phyloP scores from a whole-genome alignment of 345 rosid genomes.

The Brassica juncea region DNA sequence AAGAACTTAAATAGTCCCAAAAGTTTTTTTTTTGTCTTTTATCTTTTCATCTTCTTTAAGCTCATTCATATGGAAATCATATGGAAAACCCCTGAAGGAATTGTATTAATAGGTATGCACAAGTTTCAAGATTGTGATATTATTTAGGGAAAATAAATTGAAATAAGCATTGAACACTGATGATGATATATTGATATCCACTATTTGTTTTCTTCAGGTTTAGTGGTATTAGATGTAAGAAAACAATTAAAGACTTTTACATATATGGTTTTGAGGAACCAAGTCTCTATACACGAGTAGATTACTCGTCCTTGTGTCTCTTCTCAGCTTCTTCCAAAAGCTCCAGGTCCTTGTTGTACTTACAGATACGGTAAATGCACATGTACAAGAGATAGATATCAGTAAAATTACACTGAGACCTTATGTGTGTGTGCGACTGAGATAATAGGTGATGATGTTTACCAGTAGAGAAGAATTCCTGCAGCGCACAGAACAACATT shows the following conservation, averaged over 20 bases:
- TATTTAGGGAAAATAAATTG: not conserved
- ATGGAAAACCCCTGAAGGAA: not conserved
- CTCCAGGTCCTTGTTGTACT: constrained; percentile 67
- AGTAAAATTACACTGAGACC: not conserved
- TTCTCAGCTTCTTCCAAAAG: constrained; percentile 73
- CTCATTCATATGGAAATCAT: not conserved
- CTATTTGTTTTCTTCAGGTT: constrained; percentile 12
- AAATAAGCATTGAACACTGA: not conserved
- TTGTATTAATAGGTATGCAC: not conserved
- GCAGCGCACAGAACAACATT: constrained; percentile 71
- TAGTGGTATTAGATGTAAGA: not conserved
- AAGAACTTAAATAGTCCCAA: not conserved
- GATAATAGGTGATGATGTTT: constrained; percentile 9
- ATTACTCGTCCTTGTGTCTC: constrained; percentile 65
- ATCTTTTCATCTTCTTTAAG: not conserved
- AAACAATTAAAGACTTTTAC: constrained; percentile 3
- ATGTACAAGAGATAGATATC: constrained; percentile 26
- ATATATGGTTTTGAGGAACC: constrained; percentile 19
- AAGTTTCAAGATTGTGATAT: not conserved
- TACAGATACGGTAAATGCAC: constrained; percentile 80
- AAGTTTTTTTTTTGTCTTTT: not conserved
- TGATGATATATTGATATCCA: not conserved
- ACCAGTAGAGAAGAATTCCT: constrained; percentile 90
- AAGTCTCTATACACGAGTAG: constrained; percentile 3
- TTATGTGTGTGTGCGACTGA: not conserved